phyloP scores from a whole-genome alignment of 2,329 filamentous ascomycete genomes.

The Pseudogymnoascus sp. region DNA sequence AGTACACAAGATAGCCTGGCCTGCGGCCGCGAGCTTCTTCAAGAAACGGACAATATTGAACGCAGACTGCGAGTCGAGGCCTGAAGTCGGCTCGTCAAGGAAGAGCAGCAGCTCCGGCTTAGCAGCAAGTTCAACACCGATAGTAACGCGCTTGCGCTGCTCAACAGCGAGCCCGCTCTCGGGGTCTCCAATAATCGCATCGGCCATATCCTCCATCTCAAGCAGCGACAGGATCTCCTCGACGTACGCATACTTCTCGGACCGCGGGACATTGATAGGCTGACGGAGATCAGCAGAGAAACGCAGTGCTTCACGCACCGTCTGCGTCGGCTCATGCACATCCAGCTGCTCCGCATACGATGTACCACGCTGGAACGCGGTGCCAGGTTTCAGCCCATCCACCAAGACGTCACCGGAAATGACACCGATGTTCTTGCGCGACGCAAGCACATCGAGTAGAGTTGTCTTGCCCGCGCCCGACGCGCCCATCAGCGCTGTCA shows the following conservation, averaged over 20 bases:
- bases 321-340: conserved; percentile 72
- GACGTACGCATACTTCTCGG: conserved; percentile 79
- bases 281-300: conserved; percentile 88
- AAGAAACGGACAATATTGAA: conserved; percentile 57
- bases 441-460: conserved; percentile 73
- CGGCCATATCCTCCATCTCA: conserved; percentile 58
- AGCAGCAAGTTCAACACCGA: conserved; percentile 49
- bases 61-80: conserved; percentile 54
- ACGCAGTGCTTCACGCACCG: conserved; percentile 78
- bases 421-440: conserved; percentile 79
- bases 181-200: conserved; percentile 55
- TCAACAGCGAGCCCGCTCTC: conserved; percentile 54
- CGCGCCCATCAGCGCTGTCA: conserved; percentile 54
- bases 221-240: conserved; percentile 62
- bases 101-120: conserved; percentile 52
- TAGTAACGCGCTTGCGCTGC: conserved; percentile 53
- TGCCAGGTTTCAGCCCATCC: conserved; percentile 58
- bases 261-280: conserved; percentile 57
- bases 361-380: conserved; percentile 65
- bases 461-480: conserved; percentile 83
- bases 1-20: conserved; percentile 46
- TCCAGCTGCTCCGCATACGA: conserved; percentile 91
- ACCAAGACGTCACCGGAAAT: conserved; percentile 74
- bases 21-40: conserved; percentile 48
- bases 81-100: conserved; percentile 52